Evolutionary conservation across 768 basidiomycete genomes (phyloP).

Genomic region (Kwoniella dejecticola): DNA sequence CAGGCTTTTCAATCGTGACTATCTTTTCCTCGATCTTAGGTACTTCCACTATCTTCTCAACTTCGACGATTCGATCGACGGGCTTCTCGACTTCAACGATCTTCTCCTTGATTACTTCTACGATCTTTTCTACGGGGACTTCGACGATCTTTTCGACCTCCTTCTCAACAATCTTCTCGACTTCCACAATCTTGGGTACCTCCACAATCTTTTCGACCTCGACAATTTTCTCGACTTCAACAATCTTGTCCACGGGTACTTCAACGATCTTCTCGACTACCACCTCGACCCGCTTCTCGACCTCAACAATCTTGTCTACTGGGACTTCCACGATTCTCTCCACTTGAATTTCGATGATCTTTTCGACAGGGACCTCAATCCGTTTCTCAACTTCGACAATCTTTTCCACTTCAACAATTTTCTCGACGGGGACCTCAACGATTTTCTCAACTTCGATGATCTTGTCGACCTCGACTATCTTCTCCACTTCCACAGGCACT

Average conservation of each 20-base stretch:
- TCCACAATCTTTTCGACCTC: slow-evolving; percentile 49
- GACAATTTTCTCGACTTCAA: slow-evolving; percentile 38
- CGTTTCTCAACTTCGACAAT: slow-evolving; percentile 42
- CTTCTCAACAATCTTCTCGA: slow-evolving; percentile 49
- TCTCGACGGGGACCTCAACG: slow-evolving; percentile 29
- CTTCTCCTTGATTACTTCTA: slow-evolving; percentile 45
- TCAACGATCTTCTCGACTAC: slow-evolving; percentile 50
- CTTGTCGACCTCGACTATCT: slow-evolving; percentile 34
- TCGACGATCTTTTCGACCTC: slow-evolving; percentile 23
- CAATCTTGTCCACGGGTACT: slow-evolving; percentile 34
- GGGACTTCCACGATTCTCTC: slow-evolving; percentile 46
- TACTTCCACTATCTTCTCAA: slow-evolving; percentile 35
- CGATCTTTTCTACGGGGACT: slow-evolving; percentile 31
- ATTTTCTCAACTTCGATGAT: slow-evolving; percentile 44
- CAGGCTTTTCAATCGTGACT: slow-evolving; percentile 42
- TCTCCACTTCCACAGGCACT: slow-evolving; percentile 37
- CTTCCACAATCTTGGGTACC: slow-evolving; percentile 28
- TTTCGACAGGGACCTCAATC: slow-evolving; percentile 45
- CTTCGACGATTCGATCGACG: slow-evolving; percentile 45
- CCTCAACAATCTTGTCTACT: slow-evolving; percentile 38
- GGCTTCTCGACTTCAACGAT: slow-evolving; percentile 43
- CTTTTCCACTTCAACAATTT: slow-evolving; percentile 36
- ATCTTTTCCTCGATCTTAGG: slow-evolving; percentile 41
- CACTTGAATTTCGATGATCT: slow-evolving; percentile 46
- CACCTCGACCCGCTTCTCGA: slow-evolving; percentile 50